Evolutionary conservation across 352 stramenopile genomes (phyloP).

Genomic region (Hyaloperonospora arabidopsidis): DNA sequence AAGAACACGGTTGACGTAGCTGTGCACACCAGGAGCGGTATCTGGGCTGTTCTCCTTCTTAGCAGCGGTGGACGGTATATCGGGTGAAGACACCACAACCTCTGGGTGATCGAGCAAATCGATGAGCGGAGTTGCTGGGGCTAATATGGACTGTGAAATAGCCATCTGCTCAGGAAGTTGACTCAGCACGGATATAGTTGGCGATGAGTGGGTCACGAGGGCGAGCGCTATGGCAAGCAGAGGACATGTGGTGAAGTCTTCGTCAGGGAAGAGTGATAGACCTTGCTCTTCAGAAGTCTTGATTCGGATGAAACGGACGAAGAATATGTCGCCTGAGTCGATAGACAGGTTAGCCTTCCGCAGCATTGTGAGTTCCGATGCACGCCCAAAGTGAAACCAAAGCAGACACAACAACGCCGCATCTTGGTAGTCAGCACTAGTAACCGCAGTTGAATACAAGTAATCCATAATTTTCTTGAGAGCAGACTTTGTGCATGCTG

Average conservation of each 20-base stretch:
- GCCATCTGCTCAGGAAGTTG: constrained; percentile 9
- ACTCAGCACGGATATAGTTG: constrained; percentile 3
- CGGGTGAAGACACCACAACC: neutral
- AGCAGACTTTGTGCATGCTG: neutral
- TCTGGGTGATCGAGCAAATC: constrained; percentile 5
- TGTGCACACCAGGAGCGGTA: constrained; percentile 6
- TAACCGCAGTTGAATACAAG: neutral
- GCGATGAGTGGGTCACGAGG: constrained; percentile 16
- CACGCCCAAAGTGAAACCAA: neutral
- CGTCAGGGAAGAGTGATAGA: neutral
- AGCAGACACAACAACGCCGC: neutral
- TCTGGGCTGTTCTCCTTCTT: neutral
- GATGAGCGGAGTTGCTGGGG: constrained; percentile 4
- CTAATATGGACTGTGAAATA: neutral
- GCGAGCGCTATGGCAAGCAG: constrained; percentile 37
- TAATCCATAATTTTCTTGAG: neutral
- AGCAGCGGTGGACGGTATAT: neutral
- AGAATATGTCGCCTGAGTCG: neutral
- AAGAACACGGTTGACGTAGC: constrained; percentile 21
- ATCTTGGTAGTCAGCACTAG: neutral
- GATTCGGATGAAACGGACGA: constrained; percentile 1
- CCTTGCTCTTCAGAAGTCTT: neutral
- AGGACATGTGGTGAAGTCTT: neutral
- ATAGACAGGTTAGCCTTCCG: neutral
- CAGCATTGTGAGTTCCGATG: neutral